Evolutionary conservation across 2,329 filamentous ascomycete species (phyloP).

Genomic region (Nigrograna mackinnonii): DNA sequence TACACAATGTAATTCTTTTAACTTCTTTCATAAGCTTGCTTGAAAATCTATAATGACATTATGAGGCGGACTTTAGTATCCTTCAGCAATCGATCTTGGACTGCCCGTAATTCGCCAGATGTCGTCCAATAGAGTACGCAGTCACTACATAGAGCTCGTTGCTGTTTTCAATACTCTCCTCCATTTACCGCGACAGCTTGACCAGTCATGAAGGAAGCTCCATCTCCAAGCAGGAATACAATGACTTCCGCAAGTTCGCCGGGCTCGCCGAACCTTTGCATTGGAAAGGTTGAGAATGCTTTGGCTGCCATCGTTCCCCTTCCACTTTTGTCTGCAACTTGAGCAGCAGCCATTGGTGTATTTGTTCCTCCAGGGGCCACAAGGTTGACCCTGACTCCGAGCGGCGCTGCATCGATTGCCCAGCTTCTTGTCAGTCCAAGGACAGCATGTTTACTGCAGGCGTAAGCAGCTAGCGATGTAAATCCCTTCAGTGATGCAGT

Average conservation of each 20-base stretch:
- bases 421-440: slow-evolving; percentile 13
- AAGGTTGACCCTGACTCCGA: slow-evolving; percentile 11
- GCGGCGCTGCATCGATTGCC: slow-evolving; percentile 12
- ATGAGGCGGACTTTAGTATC: too few relatives aligned
- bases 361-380: slow-evolving; percentile 12
- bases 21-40: too few relatives aligned
- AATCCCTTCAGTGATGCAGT: slow-evolving; percentile 13
- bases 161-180: too few relatives aligned
- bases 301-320: slow-evolving; percentile 9
- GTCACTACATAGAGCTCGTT: too few relatives aligned
- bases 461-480: slow-evolving; percentile 10
- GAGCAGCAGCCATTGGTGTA: slow-evolving; percentile 14
- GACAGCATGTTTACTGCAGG: slow-evolving; percentile 14
- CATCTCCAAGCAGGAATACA: slow-evolving; percentile 11
- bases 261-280: slow-evolving; percentile 42
- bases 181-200: too few relatives aligned
- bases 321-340: slow-evolving; percentile 7
- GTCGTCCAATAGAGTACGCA: too few relatives aligned
- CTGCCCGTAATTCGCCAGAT: too few relatives aligned
- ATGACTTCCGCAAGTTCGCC: slow-evolving; percentile 17
- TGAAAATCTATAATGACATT: too few relatives aligned
- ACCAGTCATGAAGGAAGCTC: slow-evolving; percentile 14
- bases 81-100: too few relatives aligned
- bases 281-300: slow-evolving; percentile 38
- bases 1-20: too few relatives aligned